These are phyloP conservation scores for Aspergillus sclerotialis DNA, from an alignment of 2,329 filamentous ascomycete genomes.

Conservation along the genomic window DNA sequence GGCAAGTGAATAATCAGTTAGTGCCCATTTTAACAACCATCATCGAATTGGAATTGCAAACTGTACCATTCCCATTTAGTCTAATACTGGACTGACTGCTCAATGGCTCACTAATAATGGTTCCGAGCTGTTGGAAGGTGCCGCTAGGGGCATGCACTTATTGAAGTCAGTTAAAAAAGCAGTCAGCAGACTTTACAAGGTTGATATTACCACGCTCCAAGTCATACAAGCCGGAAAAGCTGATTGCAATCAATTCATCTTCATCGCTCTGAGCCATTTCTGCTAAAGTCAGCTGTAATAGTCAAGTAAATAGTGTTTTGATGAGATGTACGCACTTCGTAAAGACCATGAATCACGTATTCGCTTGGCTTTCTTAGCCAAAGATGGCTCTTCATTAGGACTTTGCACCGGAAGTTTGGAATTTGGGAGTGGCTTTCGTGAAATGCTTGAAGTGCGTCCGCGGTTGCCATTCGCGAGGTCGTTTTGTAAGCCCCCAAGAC, in stretches of 20 bases:
- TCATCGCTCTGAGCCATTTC: slow-evolving; percentile 21
- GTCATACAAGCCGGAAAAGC: slow-evolving; percentile 22
- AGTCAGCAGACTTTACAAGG: neutral
- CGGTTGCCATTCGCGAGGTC: slow-evolving; percentile 8
- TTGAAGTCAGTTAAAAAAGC: neutral
- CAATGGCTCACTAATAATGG: slow-evolving; percentile 1
- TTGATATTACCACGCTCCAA: slow-evolving; percentile 18
- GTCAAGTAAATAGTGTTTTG: neutral
- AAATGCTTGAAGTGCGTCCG: slow-evolving; percentile 14
- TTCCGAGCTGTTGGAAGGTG: slow-evolving; percentile 12
- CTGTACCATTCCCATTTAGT: slow-evolving; percentile 9
- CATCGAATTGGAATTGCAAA: neutral
- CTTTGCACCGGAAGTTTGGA: slow-evolving; percentile 9
- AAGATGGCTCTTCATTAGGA: slow-evolving; percentile 10
- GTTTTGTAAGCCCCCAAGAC: slow-evolving; percentile 11
- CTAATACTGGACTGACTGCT: slow-evolving; percentile 7
- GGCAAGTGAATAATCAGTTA: neutral
- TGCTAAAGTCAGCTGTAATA: slow-evolving; percentile 6
- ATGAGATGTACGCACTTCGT: slow-evolving; percentile 13
- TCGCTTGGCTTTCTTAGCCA: slow-evolving; percentile 15
- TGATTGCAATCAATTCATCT: slow-evolving; percentile 22
- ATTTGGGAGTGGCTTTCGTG: slow-evolving; percentile 9
- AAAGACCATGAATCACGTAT: slow-evolving; percentile 21
- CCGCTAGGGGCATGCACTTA: slow-evolving; percentile 22
- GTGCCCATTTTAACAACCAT: slow-evolving; percentile 1